These are phyloP conservation scores for Xylaria sp. DNA, from an alignment of 2,329 filamentous ascomycete genomes.

Conservation along the genomic window DNA sequence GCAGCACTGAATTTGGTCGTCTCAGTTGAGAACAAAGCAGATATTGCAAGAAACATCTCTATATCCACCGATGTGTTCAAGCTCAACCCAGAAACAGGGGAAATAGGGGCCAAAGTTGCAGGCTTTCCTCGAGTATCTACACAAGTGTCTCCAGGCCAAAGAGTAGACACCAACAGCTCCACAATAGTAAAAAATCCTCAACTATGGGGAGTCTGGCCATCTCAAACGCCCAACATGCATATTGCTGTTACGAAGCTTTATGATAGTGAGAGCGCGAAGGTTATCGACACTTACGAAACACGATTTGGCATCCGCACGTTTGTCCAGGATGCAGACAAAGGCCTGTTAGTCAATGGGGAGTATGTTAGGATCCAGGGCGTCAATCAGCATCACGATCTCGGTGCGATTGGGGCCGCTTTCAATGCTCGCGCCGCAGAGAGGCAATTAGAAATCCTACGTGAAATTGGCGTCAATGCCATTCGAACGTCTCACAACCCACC, in stretches of 20 bases:
- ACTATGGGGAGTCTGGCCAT: constrained; percentile 61
- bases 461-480: constrained; percentile 62
- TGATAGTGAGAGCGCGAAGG: constrained; percentile 29
- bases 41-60: constrained; percentile 48
- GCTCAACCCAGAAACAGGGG: constrained; percentile 50
- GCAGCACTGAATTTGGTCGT: constrained; percentile 59
- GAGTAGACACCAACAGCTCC: constrained; percentile 51
- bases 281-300: constrained; percentile 60
- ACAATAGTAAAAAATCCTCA: constrained; percentile 52
- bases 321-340: constrained; percentile 53
- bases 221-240: constrained; percentile 59
- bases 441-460: constrained; percentile 60
- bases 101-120: constrained; percentile 48
- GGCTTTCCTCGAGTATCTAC: constrained; percentile 49
- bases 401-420: constrained; percentile 63
- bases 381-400: constrained; percentile 63
- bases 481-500: constrained; percentile 66
- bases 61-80: constrained; percentile 56
- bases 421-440: constrained; percentile 60
- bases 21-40: constrained; percentile 58
- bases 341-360: constrained; percentile 60
- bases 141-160: constrained; percentile 49
- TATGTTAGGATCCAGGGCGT: constrained; percentile 58
- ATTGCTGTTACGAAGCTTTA: constrained; percentile 57
- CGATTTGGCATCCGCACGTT: constrained; percentile 61